Evolutionary conservation across 116 monocot genomes (phyloP).

Genomic region (Phalaenopsis hybrid): DNA sequence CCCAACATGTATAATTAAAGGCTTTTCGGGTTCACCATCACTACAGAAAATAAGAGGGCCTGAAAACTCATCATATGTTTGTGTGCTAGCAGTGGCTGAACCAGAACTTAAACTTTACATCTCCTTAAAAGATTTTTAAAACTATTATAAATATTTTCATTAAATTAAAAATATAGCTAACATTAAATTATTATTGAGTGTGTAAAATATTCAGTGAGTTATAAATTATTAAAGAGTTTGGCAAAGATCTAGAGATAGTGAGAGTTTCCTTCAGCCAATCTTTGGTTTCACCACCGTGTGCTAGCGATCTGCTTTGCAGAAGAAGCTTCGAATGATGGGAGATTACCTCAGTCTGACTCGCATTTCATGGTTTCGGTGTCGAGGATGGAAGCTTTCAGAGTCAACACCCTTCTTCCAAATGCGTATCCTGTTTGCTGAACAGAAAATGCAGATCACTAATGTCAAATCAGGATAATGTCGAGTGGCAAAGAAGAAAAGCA

Average conservation of each 20-base stretch:
- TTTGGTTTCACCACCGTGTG: too few relatives aligned
- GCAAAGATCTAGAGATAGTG: too few relatives aligned
- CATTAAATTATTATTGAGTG: too few relatives aligned
- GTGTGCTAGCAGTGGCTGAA: too few relatives aligned
- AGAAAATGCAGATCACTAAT: not conserved
- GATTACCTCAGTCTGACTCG: conserved; percentile 25
- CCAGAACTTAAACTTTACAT: too few relatives aligned
- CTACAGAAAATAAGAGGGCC: conserved; percentile 16
- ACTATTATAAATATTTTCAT: too few relatives aligned
- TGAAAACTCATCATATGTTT: not conserved
- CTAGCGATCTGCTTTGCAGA: not conserved
- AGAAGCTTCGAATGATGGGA: not conserved
- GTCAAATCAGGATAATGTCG: not conserved
- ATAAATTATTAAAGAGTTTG: too few relatives aligned
- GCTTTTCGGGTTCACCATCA: conserved; percentile 81
- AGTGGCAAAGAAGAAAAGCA: not conserved
- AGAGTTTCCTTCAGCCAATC: too few relatives aligned
- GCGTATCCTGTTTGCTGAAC: conserved; percentile 47
- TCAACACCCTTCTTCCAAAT: conserved; percentile 61
- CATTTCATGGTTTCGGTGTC: conserved; percentile 39
- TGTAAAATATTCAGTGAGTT: too few relatives aligned
- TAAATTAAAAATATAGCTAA: too few relatives aligned
- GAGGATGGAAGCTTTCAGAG: conserved; percentile 50
- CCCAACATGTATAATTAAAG: conserved; percentile 88
- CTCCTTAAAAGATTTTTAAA: too few relatives aligned